These are phyloP conservation scores for Actinomortierella wolfii DNA, from an alignment of 371 early-diverging fungal species.

Conservation along the genomic window DNA sequence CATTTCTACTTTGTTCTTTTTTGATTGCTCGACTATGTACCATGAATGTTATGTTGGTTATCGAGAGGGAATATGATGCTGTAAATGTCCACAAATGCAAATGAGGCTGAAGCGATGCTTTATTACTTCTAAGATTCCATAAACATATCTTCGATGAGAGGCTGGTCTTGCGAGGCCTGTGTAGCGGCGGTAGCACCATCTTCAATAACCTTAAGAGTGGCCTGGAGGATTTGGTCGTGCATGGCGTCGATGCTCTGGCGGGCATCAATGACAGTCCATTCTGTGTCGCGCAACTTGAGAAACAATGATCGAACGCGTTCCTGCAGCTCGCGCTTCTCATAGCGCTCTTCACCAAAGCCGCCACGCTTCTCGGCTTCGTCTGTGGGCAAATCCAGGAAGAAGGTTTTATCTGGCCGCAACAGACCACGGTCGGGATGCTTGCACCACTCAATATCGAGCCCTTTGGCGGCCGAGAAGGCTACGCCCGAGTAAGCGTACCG, in stretches of 20 bases:
- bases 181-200: conserved; percentile 20
- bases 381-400: conserved; percentile 91
- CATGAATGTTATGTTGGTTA: too few species aligned
- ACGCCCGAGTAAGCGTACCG: conserved; percentile 98
- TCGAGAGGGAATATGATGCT: too few species aligned
- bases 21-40: too few species aligned
- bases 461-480: conserved; percentile 93
- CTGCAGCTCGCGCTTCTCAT: conserved; percentile 92
- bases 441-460: conserved; percentile 90
- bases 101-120: too few species aligned
- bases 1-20: too few species aligned
- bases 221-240: conserved; percentile 42
- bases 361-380: conserved; percentile 76
- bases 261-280: conserved; percentile 64
- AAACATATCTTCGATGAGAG: conserved; percentile 32
- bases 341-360: conserved; percentile 96
- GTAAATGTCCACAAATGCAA: too few species aligned
- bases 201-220: conserved; percentile 35
- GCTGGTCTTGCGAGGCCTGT: conserved; percentile 18
- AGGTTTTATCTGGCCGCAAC: conserved; percentile 83
- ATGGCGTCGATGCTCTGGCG: conserved; percentile 41
- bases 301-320: conserved; percentile 72
- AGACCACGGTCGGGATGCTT: conserved; percentile 88
- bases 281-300: conserved; percentile 53
- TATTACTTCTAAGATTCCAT: not conserved